Evolutionary conservation across 441 rosid genomes (phyloP).

Genomic region (Euphorbia celastroides): DNA sequence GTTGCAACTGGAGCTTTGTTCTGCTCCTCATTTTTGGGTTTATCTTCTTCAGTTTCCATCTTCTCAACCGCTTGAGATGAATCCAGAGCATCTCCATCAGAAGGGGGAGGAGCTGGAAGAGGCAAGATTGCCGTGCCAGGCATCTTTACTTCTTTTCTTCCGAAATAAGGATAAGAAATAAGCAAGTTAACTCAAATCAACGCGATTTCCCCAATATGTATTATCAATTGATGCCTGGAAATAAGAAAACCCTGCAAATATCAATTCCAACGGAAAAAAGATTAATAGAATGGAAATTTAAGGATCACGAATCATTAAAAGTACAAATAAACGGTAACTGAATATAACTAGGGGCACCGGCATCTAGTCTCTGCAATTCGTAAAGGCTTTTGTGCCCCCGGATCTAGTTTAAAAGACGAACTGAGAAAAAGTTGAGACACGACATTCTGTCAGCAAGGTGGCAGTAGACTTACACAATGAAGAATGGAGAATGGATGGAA

Average conservation of each 20-base stretch:
- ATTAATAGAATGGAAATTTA: neutral
- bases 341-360: too few relatives aligned
- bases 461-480: too few relatives aligned
- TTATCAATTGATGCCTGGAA: neutral
- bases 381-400: too few relatives aligned
- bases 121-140: slow-evolving; percentile 53
- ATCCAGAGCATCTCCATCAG: slow-evolving; percentile 59
- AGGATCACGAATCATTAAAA: neutral
- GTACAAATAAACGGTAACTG: neutral
- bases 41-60: slow-evolving; percentile 31
- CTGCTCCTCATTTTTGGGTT: slow-evolving; percentile 36
- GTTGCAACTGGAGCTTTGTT: slow-evolving; percentile 59
- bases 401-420: too few relatives aligned
- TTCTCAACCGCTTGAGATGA: slow-evolving; percentile 56
- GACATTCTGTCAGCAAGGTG: too few relatives aligned
- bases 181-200: neutral
- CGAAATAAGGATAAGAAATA: neutral
- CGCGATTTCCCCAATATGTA: neutral
- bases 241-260: neutral
- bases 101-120: slow-evolving; percentile 83
- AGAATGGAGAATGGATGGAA: too few relatives aligned
- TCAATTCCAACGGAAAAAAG: neutral
- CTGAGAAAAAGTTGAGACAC: too few relatives aligned
- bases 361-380: too few relatives aligned
- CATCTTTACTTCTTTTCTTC: slow-evolving; percentile 30